A percentile compares a stretch with the other conserved stretches of the same genome.
Evolutionary conservation across 495 filamentous ascomycete species (phyloP).

Genomic region (Bathelium albidoporum): DNA sequence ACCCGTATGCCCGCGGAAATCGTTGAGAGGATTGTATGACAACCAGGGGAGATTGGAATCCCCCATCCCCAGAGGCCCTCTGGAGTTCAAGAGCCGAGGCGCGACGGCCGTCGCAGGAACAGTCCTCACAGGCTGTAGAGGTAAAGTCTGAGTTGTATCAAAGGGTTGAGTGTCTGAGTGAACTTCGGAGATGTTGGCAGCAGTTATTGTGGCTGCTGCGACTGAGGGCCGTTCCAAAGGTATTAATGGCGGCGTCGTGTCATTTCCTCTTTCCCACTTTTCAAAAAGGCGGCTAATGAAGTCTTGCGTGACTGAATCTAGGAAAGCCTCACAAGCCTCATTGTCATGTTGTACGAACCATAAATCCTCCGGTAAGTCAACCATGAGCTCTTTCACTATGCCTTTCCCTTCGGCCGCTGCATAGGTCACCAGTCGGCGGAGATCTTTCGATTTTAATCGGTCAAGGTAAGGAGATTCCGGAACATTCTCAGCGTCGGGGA

Average conservation of each 20-base stretch:
- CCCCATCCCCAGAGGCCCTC: background rate
- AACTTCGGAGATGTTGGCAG: background rate
- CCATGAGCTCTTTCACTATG: background rate
- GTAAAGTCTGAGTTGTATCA: background rate
- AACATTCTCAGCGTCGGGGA: background rate
- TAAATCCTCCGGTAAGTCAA: background rate
- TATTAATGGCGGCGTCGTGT: background rate
- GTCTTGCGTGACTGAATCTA: background rate
- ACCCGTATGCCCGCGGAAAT: background rate
- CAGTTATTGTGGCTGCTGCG: background rate
- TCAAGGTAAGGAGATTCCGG: background rate
- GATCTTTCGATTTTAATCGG: background rate
- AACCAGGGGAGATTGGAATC: background rate
- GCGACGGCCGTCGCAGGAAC: background rate
- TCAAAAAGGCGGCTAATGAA: background rate
- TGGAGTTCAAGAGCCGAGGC: background rate
- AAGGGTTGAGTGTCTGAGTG: background rate
- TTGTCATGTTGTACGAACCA: background rate
- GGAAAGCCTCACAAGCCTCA: background rate
- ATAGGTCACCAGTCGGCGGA: background rate
- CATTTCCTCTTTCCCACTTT: background rate
- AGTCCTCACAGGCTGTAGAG: background rate
- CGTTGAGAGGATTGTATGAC: background rate
- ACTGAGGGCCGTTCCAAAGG: background rate
- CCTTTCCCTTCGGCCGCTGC: background rate